Evolutionary conservation across 1,284 basidiomycete species (phyloP).

Genomic region (Cerrena zonata): DNA sequence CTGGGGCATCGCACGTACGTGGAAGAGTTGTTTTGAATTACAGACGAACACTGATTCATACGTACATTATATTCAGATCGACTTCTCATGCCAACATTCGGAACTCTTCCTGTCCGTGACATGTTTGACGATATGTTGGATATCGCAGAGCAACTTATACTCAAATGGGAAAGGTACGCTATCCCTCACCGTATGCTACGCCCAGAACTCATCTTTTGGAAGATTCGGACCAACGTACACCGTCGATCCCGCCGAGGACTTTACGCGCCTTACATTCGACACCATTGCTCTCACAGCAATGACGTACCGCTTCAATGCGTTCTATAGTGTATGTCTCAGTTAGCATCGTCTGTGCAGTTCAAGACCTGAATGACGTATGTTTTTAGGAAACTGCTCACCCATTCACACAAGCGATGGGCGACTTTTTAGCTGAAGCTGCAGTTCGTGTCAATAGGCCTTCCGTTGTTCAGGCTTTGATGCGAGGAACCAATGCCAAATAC

Average conservation of each 20-base stretch:
- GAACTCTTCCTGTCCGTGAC: slow-evolving; percentile 37
- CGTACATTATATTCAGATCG: slow-evolving; percentile 32
- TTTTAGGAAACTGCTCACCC: slow-evolving; percentile 31
- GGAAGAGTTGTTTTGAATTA: not conserved
- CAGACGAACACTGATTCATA: not conserved
- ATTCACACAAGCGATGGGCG: slow-evolving; percentile 40
- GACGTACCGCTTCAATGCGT: slow-evolving; percentile 40
- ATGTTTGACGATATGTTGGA: slow-evolving; percentile 52
- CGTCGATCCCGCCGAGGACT: slow-evolving; percentile 43
- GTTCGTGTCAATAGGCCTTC: slow-evolving; percentile 32
- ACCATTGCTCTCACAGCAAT: slow-evolving; percentile 42
- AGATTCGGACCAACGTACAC: slow-evolving; percentile 39
- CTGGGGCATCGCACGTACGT: slow-evolving; percentile 44
- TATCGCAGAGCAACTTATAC: slow-evolving; percentile 42
- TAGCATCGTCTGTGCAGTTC: not conserved
- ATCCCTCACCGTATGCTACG: not conserved
- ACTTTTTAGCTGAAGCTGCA: slow-evolving; percentile 37
- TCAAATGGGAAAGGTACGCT: slow-evolving; percentile 41
- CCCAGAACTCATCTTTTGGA: not conserved
- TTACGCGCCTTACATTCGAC: slow-evolving; percentile 44
- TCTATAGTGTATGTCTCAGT: slow-evolving; percentile 31
- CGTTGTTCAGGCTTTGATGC: slow-evolving; percentile 33
- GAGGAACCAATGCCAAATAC: slow-evolving; percentile 34
- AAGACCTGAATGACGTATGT: slow-evolving; percentile 9
- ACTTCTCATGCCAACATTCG: slow-evolving; percentile 49